Percentiles rank a stretch among this genome's conserved stretches.
Evolutionary conservation across 2,329 filamentous ascomycete genomes (phyloP).

Genomic region (Trichoderma koningiopsis): DNA sequence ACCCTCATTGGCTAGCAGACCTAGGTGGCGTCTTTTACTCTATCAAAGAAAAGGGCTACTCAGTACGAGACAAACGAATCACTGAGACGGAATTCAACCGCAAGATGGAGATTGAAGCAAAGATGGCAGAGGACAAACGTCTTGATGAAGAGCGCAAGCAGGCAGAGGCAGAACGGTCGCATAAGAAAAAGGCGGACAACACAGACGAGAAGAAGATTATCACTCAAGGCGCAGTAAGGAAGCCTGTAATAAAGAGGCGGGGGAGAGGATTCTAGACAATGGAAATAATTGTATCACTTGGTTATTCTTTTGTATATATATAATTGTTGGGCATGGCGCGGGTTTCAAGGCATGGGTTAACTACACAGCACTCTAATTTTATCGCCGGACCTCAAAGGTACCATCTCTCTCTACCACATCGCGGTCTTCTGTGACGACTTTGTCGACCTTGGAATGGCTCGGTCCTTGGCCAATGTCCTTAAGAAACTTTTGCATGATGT

Average conservation of each 20-base stretch:
- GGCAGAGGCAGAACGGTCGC: conserved; percentile 51
- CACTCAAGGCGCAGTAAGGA: conserved; percentile 63
- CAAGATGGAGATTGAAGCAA: conserved; percentile 88
- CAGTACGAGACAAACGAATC: conserved; percentile 78
- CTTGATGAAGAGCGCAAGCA: conserved; percentile 60
- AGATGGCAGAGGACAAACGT: conserved; percentile 86
- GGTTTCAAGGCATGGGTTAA: background rate
- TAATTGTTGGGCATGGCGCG: conserved; percentile 1
- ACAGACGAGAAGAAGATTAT: conserved; percentile 57
- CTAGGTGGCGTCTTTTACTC: conserved; percentile 96
- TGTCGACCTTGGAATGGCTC: conserved; percentile 68
- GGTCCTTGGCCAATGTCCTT: conserved; percentile 77
- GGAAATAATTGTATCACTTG: background rate
- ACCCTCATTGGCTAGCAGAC: conserved; percentile 96
- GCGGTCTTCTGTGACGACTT: conserved; percentile 70
- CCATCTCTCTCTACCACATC: conserved; percentile 66
- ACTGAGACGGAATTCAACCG: conserved; percentile 91
- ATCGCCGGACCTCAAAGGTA: conserved; percentile 61
- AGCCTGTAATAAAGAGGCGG: conserved; percentile 59
- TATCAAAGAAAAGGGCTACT: conserved; percentile 96
- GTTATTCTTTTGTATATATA: background rate
- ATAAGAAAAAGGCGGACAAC: conserved; percentile 41
- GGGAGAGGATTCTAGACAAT: conserved; percentile 53
- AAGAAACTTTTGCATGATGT: conserved; percentile 68
- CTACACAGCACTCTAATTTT: conserved; percentile 21